These are phyloP conservation scores for Mitragyna speciosa DNA, from an alignment of 257 asterid genomes.

Conservation along the genomic window DNA sequence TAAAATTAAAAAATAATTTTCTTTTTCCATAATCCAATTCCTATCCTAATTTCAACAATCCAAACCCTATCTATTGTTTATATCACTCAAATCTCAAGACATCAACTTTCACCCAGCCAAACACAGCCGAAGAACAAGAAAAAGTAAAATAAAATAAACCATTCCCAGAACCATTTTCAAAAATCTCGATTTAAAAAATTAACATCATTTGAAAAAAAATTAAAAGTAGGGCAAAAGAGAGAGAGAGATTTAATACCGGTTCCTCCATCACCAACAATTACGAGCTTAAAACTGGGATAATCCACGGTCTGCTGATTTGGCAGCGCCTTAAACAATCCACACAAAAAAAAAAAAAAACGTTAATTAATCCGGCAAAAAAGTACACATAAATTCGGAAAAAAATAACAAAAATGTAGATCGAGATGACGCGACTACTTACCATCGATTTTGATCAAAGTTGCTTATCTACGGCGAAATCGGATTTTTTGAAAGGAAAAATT, in stretches of 20 bases:
- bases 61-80: neutral
- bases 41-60: too few relatives aligned
- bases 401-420: neutral
- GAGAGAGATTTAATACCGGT: constrained; percentile 40
- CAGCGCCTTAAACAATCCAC: constrained; percentile 34
- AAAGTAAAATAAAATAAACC: neutral
- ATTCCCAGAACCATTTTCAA: too few relatives aligned
- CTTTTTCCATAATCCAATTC: too few relatives aligned
- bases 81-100: neutral
- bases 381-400: neutral
- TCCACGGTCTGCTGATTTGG: constrained; percentile 77
- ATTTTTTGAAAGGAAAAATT: neutral
- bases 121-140: neutral
- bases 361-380: neutral
- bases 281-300: constrained; percentile 82
- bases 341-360: too few relatives aligned
- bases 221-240: neutral
- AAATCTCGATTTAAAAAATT: too few relatives aligned
- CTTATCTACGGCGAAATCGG: neutral
- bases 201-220: too few relatives aligned
- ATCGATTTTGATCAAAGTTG: neutral
- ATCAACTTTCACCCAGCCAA: neutral
- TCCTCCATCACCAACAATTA: constrained; percentile 78
- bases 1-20: neutral
- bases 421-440: neutral